Percentiles rank a stretch among this genome's conserved stretches.
phyloP scores from a whole-genome alignment of 495 filamentous ascomycete genomes.

The Neurospora tetraspora region DNA sequence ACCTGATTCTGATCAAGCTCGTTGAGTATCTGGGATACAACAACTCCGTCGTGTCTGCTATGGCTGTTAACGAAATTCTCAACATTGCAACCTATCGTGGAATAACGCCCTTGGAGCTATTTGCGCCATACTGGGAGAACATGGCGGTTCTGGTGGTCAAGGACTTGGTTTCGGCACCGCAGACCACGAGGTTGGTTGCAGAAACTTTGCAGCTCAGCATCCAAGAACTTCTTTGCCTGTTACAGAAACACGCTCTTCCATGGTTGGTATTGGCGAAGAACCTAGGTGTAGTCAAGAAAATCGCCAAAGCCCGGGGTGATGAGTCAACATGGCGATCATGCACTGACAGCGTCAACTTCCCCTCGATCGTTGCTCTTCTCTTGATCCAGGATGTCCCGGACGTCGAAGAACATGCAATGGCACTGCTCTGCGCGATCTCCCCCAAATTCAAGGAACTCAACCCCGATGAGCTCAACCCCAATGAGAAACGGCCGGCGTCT shows the following conservation, averaged over 20 bases:
- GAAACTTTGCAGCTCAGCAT: slow-evolving; percentile 68
- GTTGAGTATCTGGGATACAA: slow-evolving; percentile 79
- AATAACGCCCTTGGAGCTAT: slow-evolving; percentile 51
- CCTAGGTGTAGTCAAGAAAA: slow-evolving; percentile 65
- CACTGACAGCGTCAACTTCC: slow-evolving; percentile 56
- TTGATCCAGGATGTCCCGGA: slow-evolving; percentile 60
- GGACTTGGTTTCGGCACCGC: slow-evolving; percentile 67
- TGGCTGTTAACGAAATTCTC: slow-evolving; percentile 64
- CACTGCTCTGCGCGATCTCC: slow-evolving; percentile 53
- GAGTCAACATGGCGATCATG: slow-evolving; percentile 27
- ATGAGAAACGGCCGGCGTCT: background rate
- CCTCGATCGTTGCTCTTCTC: slow-evolving; percentile 68
- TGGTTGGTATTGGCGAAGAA: slow-evolving; percentile 72
- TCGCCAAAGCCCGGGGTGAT: slow-evolving; percentile 63
- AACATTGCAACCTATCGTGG: slow-evolving; percentile 54
- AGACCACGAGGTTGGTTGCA: slow-evolving; percentile 70
- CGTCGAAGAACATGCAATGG: slow-evolving; percentile 57
- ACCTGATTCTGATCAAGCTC: slow-evolving; percentile 71
- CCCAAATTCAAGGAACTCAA: slow-evolving; percentile 52
- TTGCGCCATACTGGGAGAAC: slow-evolving; percentile 78
- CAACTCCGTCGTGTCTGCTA: slow-evolving; percentile 65
- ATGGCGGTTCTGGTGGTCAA: slow-evolving; percentile 71
- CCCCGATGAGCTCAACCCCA: background rate
- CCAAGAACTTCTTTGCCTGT: slow-evolving; percentile 57
- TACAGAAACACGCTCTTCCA: slow-evolving; percentile 76